Conservation (phyloP, 1,284 basidiomycete species). For the Stereum hirsutum region DNA sequence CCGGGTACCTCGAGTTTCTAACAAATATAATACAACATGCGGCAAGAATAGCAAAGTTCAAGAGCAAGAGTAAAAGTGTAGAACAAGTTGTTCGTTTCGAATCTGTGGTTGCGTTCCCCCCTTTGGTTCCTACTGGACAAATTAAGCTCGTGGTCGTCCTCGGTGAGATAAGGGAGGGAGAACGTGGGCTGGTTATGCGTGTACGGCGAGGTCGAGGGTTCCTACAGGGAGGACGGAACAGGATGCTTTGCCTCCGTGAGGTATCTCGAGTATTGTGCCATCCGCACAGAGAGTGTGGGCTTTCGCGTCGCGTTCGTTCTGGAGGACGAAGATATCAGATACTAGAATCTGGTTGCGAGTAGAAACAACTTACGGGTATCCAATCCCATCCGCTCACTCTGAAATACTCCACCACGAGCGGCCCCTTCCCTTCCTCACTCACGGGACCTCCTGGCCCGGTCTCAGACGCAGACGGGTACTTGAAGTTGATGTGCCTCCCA, state of each 20-base stretch:
- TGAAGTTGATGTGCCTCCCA: constrained; percentile 59
- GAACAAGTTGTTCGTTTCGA: too few species aligned
- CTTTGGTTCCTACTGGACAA: too few species aligned
- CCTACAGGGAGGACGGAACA: constrained; percentile 32
- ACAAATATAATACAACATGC: too few species aligned
- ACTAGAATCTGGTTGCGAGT: not conserved
- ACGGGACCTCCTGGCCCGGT: constrained; percentile 31
- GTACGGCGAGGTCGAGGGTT: constrained; percentile 33
- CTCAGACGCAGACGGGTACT: too few species aligned
- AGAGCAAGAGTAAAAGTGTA: too few species aligned
- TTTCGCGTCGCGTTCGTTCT: constrained; percentile 46
- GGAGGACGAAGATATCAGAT: constrained; percentile 6
- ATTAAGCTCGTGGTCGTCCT: too few species aligned
- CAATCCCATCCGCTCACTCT: constrained; percentile 80
- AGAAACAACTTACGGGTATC: constrained; percentile 52
- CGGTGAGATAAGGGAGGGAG: too few species aligned
- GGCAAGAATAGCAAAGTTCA: too few species aligned
- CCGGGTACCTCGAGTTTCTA: too few species aligned
- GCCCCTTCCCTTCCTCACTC: constrained; percentile 34
- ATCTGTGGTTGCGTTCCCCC: too few species aligned
- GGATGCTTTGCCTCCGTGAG: constrained; percentile 42
- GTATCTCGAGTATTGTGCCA: constrained; percentile 55
- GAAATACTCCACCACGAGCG: constrained; percentile 70
- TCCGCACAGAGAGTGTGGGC: constrained; percentile 70
- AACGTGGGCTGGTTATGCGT: constrained; percentile 15